phyloP scores from a whole-genome alignment of 495 filamentous ascomycete genomes.

The Aspergillus homomorphus region DNA sequence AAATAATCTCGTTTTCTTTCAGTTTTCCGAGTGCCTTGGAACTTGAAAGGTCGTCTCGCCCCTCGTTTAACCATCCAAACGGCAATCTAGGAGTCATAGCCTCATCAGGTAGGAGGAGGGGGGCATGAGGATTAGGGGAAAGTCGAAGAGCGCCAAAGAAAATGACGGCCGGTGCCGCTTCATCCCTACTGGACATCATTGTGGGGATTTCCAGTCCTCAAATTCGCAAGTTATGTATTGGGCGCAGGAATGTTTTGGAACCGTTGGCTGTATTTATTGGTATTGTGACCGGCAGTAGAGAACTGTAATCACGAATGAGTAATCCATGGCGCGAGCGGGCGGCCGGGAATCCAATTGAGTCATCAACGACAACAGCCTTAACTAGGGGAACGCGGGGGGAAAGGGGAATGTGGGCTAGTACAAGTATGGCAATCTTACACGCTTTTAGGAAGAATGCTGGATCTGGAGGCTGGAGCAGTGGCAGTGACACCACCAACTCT shows the following conservation, averaged over 20 bases:
- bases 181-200: constrained; percentile 14
- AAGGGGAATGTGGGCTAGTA: neutral
- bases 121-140: constrained; percentile 2
- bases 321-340: neutral
- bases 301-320: constrained; percentile 1
- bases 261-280: neutral
- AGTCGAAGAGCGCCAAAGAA: neutral
- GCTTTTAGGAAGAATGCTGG: neutral
- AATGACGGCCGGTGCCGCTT: constrained; percentile 11
- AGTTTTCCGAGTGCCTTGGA: neutral
- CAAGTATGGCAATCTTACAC: constrained; percentile 3
- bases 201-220: constrained; percentile 7
- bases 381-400: constrained; percentile 14
- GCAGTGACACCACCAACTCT: constrained; percentile 6
- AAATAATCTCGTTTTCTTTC: neutral
- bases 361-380: neutral
- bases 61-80: neutral
- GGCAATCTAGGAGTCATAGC: neutral
- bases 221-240: neutral
- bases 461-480: constrained; percentile 20
- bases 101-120: neutral
- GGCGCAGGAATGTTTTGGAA: neutral
- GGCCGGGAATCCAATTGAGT: neutral
- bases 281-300: constrained; percentile 2
- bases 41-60: neutral